A percentile compares a stretch with the other conserved stretches of the same genome.
Conservation (phyloP, 371 early-diverging fungal species). For the Choanephora cucurbitarum region DNA sequence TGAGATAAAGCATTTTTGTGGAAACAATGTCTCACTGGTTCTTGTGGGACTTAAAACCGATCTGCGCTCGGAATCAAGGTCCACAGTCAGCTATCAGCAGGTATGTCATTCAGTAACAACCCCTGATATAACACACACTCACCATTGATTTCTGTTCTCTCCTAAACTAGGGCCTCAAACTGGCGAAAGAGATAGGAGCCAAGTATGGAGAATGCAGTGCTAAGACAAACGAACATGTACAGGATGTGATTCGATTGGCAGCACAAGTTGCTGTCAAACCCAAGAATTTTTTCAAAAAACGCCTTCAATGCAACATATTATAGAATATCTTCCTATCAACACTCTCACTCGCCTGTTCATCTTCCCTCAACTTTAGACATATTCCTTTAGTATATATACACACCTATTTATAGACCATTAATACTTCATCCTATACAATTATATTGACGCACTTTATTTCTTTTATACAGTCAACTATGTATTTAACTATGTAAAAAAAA, state of each 20-base stretch:
- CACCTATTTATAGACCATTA: no score
- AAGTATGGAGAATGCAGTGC: conserved; percentile 90
- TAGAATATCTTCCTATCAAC: not conserved
- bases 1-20: conserved; percentile 65
- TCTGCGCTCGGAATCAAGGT: conserved; percentile 43
- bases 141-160: no score
- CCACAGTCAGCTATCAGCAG: conserved; percentile 29
- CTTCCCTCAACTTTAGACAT: no score
- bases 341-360: no score
- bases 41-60: conserved; percentile 73
- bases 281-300: conserved; percentile 18
- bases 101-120: conserved; percentile 23
- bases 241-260: conserved; percentile 67
- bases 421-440: no score
- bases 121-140: no score
- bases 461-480: no score
- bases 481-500: no score
- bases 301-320: conserved; percentile 19
- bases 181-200: conserved; percentile 75
- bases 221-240: conserved; percentile 75
- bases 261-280: conserved; percentile 35
- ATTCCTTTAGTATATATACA: no score
- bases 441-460: no score
- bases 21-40: conserved; percentile 59
- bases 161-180: conserved; percentile 67